Percentiles rank a stretch among this genome's conserved stretches.
These are phyloP conservation scores for Coemansia sp. DNA, from an alignment of 192 early-diverging fungal species.

Conservation along the genomic window DNA sequence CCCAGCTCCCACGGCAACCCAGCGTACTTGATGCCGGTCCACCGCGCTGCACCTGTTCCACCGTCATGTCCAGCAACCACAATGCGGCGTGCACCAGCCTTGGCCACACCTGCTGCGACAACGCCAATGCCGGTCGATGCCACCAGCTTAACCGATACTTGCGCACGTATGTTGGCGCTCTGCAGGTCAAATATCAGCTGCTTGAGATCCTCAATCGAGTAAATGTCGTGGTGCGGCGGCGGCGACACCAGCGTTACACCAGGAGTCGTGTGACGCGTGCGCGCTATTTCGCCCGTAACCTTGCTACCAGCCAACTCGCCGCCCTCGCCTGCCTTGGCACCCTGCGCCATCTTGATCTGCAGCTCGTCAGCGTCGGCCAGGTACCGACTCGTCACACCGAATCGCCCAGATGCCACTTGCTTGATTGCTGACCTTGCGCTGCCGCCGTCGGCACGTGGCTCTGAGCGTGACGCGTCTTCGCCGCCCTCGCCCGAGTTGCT, in stretches of 20 bases:
- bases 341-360: slow-evolving; percentile 99
- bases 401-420: slow-evolving; percentile 97
- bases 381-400: slow-evolving; percentile 95
- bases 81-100: slow-evolving; percentile 96
- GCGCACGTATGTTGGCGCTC: slow-evolving; percentile 85
- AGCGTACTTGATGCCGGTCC: slow-evolving; percentile 98
- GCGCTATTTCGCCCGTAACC: slow-evolving; percentile 74
- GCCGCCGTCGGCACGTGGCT: slow-evolving; percentile 66
- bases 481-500: slow-evolving; percentile 99
- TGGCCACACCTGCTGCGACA: slow-evolving; percentile 94
- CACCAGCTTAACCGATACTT: slow-evolving; percentile 95
- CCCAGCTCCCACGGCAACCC: slow-evolving; percentile 99
- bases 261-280: slow-evolving; percentile 91
- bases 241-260: slow-evolving; percentile 96
- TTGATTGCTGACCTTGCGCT: slow-evolving; percentile 93
- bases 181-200: slow-evolving; percentile 98
- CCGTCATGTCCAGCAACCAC: slow-evolving; percentile 95
- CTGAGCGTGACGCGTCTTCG: slow-evolving; percentile 86
- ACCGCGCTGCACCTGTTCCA: slow-evolving; percentile 95
- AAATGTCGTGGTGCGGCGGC: slow-evolving; percentile 98
- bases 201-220: slow-evolving; percentile 98
- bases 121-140: slow-evolving; percentile 98
- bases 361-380: slow-evolving; percentile 93
- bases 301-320: slow-evolving; percentile 77
- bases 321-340: slow-evolving; percentile 98